phyloP scores from a whole-genome alignment of 2,329 filamentous ascomycete genomes.

The Aspergillus pseudoterreus region DNA sequence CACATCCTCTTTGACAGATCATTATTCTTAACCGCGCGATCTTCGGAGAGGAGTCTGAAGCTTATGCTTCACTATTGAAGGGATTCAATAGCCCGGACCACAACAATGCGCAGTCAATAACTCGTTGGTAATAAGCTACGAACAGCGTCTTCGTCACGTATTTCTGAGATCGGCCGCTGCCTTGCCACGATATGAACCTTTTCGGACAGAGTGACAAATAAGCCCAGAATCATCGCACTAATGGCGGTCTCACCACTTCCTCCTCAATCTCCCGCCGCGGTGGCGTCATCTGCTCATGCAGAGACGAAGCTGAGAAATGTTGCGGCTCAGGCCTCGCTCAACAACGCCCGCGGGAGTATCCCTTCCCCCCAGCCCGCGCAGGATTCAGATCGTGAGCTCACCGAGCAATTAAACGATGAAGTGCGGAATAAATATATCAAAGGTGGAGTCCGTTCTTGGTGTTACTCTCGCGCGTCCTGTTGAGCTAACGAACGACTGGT shows the following conservation, averaged over 20 bases:
- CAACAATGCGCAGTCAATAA: no score
- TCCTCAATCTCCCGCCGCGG: conserved; percentile 34
- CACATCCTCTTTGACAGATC: no score
- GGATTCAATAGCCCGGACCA: no score
- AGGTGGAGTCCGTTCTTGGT: conserved; percentile 46
- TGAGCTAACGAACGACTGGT: background rate
- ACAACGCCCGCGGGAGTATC: conserved; percentile 15
- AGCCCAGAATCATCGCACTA: background rate
- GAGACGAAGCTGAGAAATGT: conserved; percentile 33
- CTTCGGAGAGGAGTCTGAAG: no score
- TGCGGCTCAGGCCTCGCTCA: conserved; percentile 26
- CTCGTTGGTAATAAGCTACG: no score
- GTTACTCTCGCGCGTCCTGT: background rate
- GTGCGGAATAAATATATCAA: conserved; percentile 88
- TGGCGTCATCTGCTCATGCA: conserved; percentile 29
- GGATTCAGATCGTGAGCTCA: conserved; percentile 39
- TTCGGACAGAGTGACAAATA: background rate
- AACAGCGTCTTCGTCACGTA: no score
- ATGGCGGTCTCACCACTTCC: conserved; percentile 45
- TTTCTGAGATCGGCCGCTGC: no score
- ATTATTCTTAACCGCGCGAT: no score
- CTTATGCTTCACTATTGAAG: no score
- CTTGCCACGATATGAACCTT: background rate
- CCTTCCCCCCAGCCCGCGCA: conserved; percentile 14
- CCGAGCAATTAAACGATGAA: conserved; percentile 78